Base-by-base conservation (phyloP, 139 green algal species). In the Asterochloris sp. region DNA sequence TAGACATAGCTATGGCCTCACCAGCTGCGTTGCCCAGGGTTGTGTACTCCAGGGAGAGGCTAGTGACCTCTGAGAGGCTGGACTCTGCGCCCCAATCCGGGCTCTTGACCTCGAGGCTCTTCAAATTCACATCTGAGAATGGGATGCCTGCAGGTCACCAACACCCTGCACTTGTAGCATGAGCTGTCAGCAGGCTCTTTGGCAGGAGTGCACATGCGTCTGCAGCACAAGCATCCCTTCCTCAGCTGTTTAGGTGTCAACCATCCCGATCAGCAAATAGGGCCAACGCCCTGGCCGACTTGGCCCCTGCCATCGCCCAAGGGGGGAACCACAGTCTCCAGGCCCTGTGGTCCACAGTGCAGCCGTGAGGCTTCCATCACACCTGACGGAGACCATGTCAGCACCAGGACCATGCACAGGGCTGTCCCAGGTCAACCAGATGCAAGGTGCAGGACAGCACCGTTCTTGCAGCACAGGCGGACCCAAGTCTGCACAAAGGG, bases 11-110 rank as follows among this genome's bases (percentile, higher is more conserved):
- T 54, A 54, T 6, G 38, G 38, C 38, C 73, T 62, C 23, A 86
- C 83, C 83, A 24, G 79, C 69, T 10, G 85, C 80, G 1, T 81
- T 61, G 0, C 85, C 87, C 60, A 95, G 85, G 71, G 86, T 86
- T 54, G 83, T 90, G 67, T 95, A 96, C 89, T 98, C 95, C 88
- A 98, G 84, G 27, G 86, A 87, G 28, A 97, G 88, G 2, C 91
- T 96, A 29, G 89, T 89, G 19, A 88, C 89, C 86, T 98, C 95
- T 21, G 91, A 91, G 13, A 93, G 76, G 26, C 92, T 95, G 78
- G 84, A 90, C 69, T 82, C 77, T 29, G 75, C 13, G 10, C 73
- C 86, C 84, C 89, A 91, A 15, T 13, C 27, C 4, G 87, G 87
- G 12, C 68, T 38, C 0, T 61, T 16, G 60, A 68, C 82, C 2